Evolutionary conservation across 2,329 filamentous ascomycete genomes (phyloP).

Genomic region (Samsoniella hepiali): DNA sequence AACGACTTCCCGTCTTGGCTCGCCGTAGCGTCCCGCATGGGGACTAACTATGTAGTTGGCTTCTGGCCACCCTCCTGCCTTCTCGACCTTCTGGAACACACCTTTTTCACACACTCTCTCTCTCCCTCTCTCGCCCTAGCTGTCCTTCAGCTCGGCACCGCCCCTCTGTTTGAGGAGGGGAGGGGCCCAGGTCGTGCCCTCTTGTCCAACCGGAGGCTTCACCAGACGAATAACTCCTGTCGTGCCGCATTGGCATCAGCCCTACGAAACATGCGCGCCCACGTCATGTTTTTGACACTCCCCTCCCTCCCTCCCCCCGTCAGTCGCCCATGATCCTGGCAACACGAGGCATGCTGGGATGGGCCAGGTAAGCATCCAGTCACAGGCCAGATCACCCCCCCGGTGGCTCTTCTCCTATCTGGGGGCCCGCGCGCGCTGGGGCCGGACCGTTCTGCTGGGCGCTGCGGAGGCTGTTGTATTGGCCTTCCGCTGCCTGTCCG

Average conservation of each 20-base stretch:
- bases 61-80: neutral
- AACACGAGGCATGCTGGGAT: conserved; percentile 18
- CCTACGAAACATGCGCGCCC: conserved; percentile 14
- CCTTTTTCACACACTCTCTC: neutral
- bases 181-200: too few relatives aligned
- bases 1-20: neutral
- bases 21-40: neutral
- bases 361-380: neutral
- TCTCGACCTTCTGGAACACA: neutral
- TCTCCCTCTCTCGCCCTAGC: neutral
- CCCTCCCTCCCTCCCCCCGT: neutral
- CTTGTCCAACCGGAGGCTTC: conserved; percentile 14
- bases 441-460: neutral
- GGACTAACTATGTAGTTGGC: neutral
- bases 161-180: neutral
- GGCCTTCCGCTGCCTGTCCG: neutral
- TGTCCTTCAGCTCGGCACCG: neutral
- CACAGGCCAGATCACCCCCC: conserved; percentile 5
- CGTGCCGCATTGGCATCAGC: conserved; percentile 6
- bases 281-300: neutral
- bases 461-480: neutral
- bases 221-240: conserved; percentile 3
- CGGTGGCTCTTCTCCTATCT: conserved; percentile 2
- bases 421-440: neutral
- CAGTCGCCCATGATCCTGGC: conserved; percentile 12